phyloP scores from a whole-genome alignment of 306 rosid genomes.

The Rubus parviflorus region DNA sequence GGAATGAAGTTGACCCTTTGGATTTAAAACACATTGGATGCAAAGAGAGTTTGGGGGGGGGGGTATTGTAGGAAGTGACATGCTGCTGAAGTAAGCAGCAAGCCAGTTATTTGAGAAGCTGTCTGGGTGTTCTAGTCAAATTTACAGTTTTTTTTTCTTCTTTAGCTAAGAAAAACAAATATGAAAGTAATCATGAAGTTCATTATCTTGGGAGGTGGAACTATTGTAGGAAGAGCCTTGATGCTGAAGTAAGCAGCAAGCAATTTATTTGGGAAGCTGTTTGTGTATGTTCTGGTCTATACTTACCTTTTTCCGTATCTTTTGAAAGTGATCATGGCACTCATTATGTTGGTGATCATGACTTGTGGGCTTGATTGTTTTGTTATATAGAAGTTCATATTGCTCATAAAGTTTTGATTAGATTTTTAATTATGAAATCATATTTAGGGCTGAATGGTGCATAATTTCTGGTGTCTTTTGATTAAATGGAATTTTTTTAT shows the following conservation, averaged over 20 bases:
- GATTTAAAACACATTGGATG: not conserved
- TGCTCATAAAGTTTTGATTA: not conserved
- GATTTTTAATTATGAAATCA: conserved; percentile 8
- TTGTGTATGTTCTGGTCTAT: not conserved
- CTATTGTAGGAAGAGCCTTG: not conserved
- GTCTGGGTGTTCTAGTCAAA: not conserved
- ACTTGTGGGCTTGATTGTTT: not conserved
- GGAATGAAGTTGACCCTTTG: not conserved
- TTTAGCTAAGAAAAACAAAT: not conserved
- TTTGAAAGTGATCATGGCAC: not conserved
- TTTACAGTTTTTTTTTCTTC: not conserved
- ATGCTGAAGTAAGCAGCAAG: not conserved
- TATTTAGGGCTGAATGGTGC: not conserved
- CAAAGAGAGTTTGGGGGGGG: not conserved
- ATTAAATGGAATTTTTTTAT: not conserved
- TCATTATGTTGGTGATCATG: not conserved
- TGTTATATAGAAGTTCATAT: conserved; percentile 1
- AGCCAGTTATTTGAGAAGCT: not conserved
- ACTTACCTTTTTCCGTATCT: not conserved
- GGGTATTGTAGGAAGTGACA: not conserved
- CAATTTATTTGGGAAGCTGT: not conserved
- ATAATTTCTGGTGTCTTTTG: not conserved
- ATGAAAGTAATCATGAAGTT: not conserved
- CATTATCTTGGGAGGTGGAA: not conserved
- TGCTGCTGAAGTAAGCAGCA: not conserved